Conservation (phyloP, 1,284 basidiomycete genomes). For the Microbotryomycetes sp. region DNA sequence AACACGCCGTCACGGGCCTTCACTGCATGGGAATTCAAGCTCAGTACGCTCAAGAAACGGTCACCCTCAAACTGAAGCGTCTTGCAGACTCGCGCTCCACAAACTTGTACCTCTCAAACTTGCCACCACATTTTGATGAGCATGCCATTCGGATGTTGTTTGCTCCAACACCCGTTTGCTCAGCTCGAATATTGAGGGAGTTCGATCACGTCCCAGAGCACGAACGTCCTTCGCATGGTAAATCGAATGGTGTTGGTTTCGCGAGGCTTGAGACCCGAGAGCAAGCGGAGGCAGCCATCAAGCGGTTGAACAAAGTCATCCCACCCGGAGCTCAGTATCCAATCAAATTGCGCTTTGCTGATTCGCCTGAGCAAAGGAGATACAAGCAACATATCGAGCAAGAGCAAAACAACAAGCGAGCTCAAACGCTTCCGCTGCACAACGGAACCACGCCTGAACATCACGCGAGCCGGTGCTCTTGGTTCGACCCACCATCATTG, state of each 20-base stretch:
- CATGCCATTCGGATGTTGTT: background rate
- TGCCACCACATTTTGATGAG: background rate
- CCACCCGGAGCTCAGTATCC: background rate
- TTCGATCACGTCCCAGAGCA: background rate
- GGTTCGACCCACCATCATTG: too few species aligned
- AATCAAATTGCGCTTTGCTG: background rate
- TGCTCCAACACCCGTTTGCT: background rate
- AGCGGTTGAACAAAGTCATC: background rate
- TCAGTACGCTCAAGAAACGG: background rate
- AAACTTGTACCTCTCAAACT: background rate
- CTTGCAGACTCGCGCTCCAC: background rate
- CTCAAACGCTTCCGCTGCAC: too few species aligned
- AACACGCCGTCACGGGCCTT: background rate
- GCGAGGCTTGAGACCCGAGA: background rate
- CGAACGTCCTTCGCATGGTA: background rate
- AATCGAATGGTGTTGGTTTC: background rate
- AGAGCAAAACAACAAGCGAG: too few species aligned
- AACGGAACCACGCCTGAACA: too few species aligned
- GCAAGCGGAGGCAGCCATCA: background rate
- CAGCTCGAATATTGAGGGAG: background rate
- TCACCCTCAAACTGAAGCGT: background rate
- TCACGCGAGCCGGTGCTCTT: too few species aligned
- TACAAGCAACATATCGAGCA: too few species aligned
- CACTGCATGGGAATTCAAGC: background rate
- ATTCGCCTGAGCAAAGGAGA: background rate